These are phyloP conservation scores for Saturnispora diversa DNA, from an alignment of 805 yeast genomes.

Conservation along the genomic window DNA sequence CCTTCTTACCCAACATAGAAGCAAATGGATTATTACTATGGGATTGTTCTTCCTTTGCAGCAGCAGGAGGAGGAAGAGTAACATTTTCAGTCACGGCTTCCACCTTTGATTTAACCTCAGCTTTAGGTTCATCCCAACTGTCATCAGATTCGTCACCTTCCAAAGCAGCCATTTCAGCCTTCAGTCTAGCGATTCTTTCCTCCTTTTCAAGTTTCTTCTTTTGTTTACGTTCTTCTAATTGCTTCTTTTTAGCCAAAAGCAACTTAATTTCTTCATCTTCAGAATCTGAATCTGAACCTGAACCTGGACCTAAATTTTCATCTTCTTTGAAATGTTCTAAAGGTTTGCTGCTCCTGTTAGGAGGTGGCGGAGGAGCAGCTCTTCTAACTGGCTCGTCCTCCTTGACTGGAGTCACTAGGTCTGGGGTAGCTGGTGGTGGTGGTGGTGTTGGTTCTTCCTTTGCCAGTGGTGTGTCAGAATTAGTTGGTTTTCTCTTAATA, in stretches of 20 bases:
- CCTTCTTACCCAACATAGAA: slow-evolving; percentile 9
- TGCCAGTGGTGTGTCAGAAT: slow-evolving; percentile 6
- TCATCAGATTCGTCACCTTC: slow-evolving; percentile 32
- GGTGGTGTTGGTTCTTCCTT: slow-evolving; percentile 11
- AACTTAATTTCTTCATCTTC: slow-evolving; percentile 41
- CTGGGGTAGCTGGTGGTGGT: slow-evolving; percentile 4
- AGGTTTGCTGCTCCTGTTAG: slow-evolving; percentile 13
- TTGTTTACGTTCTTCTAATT: slow-evolving; percentile 32
- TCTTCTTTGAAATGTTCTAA: background rate
- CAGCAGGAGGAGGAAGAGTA: slow-evolving; percentile 10
- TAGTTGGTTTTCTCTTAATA: slow-evolving; percentile 26
- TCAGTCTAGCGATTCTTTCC: slow-evolving; percentile 49
- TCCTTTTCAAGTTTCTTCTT: slow-evolving; percentile 46
- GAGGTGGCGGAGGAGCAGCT: slow-evolving; percentile 18
- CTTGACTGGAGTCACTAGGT: background rate
- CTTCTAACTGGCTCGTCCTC: background rate
- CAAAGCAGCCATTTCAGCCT: slow-evolving; percentile 50
- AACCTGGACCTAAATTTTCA: background rate
- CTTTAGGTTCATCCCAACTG: slow-evolving; percentile 16
- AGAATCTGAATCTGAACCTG: slow-evolving; percentile 27
- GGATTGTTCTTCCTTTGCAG: background rate
- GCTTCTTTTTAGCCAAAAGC: slow-evolving; percentile 41
- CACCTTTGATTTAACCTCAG: slow-evolving; percentile 8
- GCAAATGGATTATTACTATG: slow-evolving; percentile 18
- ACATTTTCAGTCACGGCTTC: slow-evolving; percentile 10